Conservation (phyloP, 768 basidiomycete genomes). For the Tephrocybe sp. region DNA sequence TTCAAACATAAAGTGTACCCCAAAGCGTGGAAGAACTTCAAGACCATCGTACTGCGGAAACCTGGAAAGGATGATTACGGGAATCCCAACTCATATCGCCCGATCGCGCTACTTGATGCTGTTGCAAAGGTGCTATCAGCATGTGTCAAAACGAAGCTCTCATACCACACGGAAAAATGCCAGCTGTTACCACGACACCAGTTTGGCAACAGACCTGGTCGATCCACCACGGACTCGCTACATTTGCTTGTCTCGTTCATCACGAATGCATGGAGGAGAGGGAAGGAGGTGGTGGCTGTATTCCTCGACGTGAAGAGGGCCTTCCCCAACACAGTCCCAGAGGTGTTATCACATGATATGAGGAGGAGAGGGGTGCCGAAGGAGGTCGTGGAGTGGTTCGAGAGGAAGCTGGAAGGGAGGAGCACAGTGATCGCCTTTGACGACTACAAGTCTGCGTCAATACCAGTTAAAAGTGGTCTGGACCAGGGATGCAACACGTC, state of each 20-base stretch:
- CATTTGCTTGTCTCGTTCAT: not conserved
- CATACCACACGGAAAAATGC: slow-evolving; percentile 7
- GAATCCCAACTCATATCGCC: slow-evolving; percentile 29
- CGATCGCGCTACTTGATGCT: slow-evolving; percentile 29
- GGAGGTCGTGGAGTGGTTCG: slow-evolving; percentile 15
- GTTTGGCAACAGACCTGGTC: slow-evolving; percentile 18
- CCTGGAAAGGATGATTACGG: slow-evolving; percentile 34
- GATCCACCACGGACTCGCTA: not conserved
- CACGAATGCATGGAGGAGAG: slow-evolving; percentile 6
- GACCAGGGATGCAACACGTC: slow-evolving; percentile 4
- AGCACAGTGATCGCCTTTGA: not conserved
- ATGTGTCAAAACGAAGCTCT: slow-evolving; percentile 20
- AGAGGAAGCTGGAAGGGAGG: not conserved
- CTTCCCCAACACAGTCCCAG: slow-evolving; percentile 30
- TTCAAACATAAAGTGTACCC: slow-evolving; percentile 27
- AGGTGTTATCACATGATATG: slow-evolving; percentile 28
- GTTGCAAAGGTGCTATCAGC: slow-evolving; percentile 19
- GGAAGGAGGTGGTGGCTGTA: not conserved
- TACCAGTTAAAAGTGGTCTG: not conserved
- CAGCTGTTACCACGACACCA: slow-evolving; percentile 24
- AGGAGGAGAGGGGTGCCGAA: slow-evolving; percentile 20
- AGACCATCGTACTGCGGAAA: slow-evolving; percentile 33
- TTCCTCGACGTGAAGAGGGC: slow-evolving; percentile 25
- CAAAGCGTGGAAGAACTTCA: slow-evolving; percentile 20
- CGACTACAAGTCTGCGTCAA: not conserved